Conservation (phyloP, 2,329 filamentous ascomycete genomes). For the Chaetomium olivaceum region DNA sequence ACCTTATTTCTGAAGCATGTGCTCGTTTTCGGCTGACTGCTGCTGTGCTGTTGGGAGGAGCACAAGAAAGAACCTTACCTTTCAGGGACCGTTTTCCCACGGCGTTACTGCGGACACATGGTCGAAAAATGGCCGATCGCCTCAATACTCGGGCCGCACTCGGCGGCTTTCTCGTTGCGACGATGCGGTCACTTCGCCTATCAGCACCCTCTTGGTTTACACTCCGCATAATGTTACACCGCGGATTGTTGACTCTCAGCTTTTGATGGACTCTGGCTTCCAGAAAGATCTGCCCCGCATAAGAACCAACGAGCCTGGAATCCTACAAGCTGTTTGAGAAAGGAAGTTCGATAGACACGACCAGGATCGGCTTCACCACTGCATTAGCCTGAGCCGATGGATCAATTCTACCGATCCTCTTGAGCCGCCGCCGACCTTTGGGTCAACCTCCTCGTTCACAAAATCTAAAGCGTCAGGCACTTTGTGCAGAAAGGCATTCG, state of each 20-base stretch:
- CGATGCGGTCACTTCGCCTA: neutral
- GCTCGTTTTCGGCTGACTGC: neutral
- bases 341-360: neutral
- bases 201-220: neutral
- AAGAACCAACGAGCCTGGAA: neutral
- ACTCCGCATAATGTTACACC: conserved; percentile 3
- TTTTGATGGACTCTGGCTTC: neutral
- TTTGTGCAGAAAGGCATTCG: neutral
- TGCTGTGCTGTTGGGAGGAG: neutral
- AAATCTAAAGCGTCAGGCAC: neutral
- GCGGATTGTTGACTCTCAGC: neutral
- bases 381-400: conserved; percentile 14
- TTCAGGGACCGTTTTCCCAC: neutral
- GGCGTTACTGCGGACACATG: conserved; percentile 17
- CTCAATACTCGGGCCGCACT: conserved; percentile 18
- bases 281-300: neutral
- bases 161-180: conserved; percentile 21
- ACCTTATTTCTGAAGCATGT: neutral
- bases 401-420: conserved; percentile 9
- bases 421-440: neutral
- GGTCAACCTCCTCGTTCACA: neutral
- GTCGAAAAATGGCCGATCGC: conserved; percentile 15
- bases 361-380: conserved; percentile 5
- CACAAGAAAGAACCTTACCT: neutral
- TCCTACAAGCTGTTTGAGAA: neutral